Conservation (phyloP, 768 basidiomycete genomes). For the Gyrodon lividus region DNA sequence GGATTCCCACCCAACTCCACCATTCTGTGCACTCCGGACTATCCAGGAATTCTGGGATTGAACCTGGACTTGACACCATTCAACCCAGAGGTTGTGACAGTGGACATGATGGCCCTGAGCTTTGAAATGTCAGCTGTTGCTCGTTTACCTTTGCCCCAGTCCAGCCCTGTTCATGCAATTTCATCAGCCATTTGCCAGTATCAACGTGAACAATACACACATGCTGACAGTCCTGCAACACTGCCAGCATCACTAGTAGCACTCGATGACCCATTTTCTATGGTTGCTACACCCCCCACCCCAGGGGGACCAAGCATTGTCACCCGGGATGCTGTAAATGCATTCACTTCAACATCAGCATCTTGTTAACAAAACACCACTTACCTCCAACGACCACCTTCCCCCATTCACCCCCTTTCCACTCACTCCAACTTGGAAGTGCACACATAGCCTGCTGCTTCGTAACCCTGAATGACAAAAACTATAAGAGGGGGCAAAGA, state of each 20-base stretch:
- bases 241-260: too few species aligned
- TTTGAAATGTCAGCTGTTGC: constrained; percentile 2
- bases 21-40: too few species aligned
- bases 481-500: too few species aligned
- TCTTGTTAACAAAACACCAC: constrained; percentile 1
- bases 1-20: too few species aligned
- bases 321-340: too few species aligned
- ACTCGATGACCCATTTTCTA: too few species aligned
- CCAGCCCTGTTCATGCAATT: constrained; percentile 2
- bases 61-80: too few species aligned
- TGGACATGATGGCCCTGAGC: constrained; percentile 31
- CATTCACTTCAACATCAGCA: constrained; percentile 6
- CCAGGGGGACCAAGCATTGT: too few species aligned
- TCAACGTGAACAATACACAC: too few species aligned
- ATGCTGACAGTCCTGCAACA: too few species aligned
- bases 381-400: constrained; percentile 1
- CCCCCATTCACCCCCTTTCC: not conserved
- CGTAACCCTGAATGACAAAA: not conserved
- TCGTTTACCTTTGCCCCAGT: constrained; percentile 7
- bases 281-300: too few species aligned
- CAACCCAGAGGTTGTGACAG: constrained; percentile 32
- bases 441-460: not conserved
- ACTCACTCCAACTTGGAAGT: not conserved
- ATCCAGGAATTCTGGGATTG: too few species aligned
- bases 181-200: not conserved